A percentile compares a stretch with the other conserved stretches of the same genome.
These are phyloP conservation scores for Xerocomus potaroensis DNA, from an alignment of 768 basidiomycete species.

Conservation along the genomic window DNA sequence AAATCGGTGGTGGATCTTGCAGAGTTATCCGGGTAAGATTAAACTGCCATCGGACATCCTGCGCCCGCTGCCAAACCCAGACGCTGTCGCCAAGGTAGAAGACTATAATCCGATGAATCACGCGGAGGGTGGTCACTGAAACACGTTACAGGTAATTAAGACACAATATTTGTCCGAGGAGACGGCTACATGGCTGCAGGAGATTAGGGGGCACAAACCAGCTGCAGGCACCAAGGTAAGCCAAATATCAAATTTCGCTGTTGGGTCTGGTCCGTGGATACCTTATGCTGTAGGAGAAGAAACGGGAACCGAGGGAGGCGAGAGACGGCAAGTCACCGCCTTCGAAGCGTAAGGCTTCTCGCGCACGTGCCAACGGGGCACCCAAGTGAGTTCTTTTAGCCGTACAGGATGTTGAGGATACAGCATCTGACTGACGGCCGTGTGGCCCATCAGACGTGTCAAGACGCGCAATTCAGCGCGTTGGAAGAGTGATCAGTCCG, in stretches of 20 bases:
- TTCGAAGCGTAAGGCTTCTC: conserved; percentile 52
- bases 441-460: conserved; percentile 21
- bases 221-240: conserved; percentile 26
- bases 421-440: conserved; percentile 6
- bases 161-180: conserved; percentile 65
- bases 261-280: conserved; percentile 4
- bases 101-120: neutral
- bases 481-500: conserved; percentile 32
- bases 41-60: conserved; percentile 82
- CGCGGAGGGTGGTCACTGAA: neutral
- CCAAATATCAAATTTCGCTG: neutral
- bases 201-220: conserved; percentile 39
- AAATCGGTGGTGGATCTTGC: conserved; percentile 65
- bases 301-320: conserved; percentile 35
- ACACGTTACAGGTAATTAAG: conserved; percentile 52
- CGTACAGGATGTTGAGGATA: neutral
- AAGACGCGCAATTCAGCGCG: conserved; percentile 28
- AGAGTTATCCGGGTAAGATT: conserved; percentile 77
- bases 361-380: conserved; percentile 24
- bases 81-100: conserved; percentile 61
- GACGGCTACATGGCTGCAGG: conserved; percentile 53
- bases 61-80: conserved; percentile 59
- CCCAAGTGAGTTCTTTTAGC: conserved; percentile 23
- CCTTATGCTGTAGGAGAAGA: conserved; percentile 33
- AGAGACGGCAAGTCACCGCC: conserved; percentile 48